A percentile compares a stretch with the other conserved stretches of the same genome.
These are phyloP conservation scores for Mycena belliarum DNA, from an alignment of 768 basidiomycete genomes.

Conservation along the genomic window DNA sequence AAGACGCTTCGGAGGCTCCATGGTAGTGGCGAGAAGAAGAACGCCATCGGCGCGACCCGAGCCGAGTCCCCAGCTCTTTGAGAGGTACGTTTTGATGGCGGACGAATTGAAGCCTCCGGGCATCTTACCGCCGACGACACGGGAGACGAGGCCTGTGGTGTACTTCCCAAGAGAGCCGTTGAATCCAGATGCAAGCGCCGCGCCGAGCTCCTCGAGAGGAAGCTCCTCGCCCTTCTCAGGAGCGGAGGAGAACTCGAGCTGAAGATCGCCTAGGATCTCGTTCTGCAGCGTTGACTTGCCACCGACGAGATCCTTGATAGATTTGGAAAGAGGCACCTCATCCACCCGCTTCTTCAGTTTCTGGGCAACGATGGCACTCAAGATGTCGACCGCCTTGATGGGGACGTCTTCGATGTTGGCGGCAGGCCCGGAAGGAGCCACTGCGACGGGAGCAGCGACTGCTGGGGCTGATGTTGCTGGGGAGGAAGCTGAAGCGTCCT, in stretches of 20 bases:
- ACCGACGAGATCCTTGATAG: conserved; percentile 97
- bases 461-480: conserved; percentile 31
- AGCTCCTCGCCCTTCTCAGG: conserved; percentile 99
- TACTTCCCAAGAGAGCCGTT: conserved; percentile 92
- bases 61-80: conserved; percentile 96
- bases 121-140: conserved; percentile 94
- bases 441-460: conserved; percentile 41
- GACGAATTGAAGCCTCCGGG: conserved; percentile 98
- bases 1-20: conserved; percentile 93
- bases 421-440: conserved; percentile 61
- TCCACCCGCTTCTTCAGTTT: conserved; percentile 95
- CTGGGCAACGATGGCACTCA: conserved; percentile 89
- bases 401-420: conserved; percentile 87
- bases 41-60: conserved; percentile 87
- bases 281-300: conserved; percentile 99
- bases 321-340: conserved; percentile 88
- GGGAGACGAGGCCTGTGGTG: conserved; percentile 85
- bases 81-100: conserved; percentile 83
- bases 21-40: conserved; percentile 85
- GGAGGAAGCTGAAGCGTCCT: conserved; percentile 35
- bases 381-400: conserved; percentile 86
- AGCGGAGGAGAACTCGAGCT: conserved; percentile 90
- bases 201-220: conserved; percentile 92
- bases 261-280: conserved; percentile 95
- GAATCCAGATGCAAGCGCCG: conserved; percentile 79